phyloP scores from a whole-genome alignment of 2,329 filamentous ascomycete genomes.

The Cryphonectria naterciae region DNA sequence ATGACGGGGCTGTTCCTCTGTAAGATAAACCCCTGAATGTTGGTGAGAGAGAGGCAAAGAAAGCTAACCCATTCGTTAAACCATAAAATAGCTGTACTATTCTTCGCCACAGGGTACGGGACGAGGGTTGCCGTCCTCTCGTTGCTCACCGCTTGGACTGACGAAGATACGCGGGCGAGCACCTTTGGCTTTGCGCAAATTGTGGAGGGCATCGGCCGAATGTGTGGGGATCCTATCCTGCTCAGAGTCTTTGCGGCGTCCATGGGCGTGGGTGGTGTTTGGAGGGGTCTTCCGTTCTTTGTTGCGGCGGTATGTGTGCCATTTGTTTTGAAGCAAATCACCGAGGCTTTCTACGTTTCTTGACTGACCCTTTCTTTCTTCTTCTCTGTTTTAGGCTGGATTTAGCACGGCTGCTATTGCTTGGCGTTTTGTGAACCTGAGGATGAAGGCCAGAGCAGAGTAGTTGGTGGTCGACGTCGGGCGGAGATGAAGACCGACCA shows the following conservation, averaged over 20 bases:
- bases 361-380: not conserved
- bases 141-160: conserved; percentile 25
- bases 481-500: not conserved
- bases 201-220: conserved; percentile 26
- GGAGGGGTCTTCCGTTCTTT: conserved; percentile 25
- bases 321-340: no score
- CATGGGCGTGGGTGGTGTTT: conserved; percentile 18
- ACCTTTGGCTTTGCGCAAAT: conserved; percentile 27
- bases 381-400: conserved; percentile 1
- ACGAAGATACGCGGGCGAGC: conserved; percentile 28
- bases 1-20: conserved; percentile 25
- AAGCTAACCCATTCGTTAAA: not conserved
- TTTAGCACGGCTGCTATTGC: conserved; percentile 22
- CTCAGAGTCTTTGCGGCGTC: conserved; percentile 25
- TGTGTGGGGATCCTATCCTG: conserved; percentile 26
- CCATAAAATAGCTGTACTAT: conserved; percentile 13
- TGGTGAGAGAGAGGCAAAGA: not conserved
- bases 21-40: conserved; percentile 1
- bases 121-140: conserved; percentile 29
- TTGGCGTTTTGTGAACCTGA: conserved; percentile 24
- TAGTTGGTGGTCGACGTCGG: not conserved
- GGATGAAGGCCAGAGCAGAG: not conserved
- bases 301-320: conserved; percentile 23
- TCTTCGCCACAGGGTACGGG: conserved; percentile 27
- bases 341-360: not conserved